Conservation (phyloP, 2,329 filamentous ascomycete genomes). For the Aspergillus pseudoviridinutans region DNA sequence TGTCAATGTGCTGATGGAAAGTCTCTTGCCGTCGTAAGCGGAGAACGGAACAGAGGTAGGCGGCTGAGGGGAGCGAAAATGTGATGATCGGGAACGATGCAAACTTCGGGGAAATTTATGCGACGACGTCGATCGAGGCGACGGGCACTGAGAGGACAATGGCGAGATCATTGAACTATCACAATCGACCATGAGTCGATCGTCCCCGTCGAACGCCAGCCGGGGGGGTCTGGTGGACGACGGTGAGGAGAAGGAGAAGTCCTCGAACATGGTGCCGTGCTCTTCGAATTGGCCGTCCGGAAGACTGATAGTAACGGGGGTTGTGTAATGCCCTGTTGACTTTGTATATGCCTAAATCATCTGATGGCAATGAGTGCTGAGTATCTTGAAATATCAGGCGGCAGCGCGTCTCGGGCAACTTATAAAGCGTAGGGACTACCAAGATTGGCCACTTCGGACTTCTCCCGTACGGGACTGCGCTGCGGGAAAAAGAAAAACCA, state of each 20-base stretch:
- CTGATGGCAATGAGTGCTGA: neutral
- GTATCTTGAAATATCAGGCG: neutral
- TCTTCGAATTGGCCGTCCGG: neutral
- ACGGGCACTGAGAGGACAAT: slow-evolving; percentile 40
- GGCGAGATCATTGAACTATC: slow-evolving; percentile 38
- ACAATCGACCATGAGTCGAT: slow-evolving; percentile 33
- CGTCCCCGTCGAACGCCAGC: slow-evolving; percentile 28
- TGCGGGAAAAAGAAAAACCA: slow-evolving; percentile 1
- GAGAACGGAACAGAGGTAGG: slow-evolving; percentile 43
- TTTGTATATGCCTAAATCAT: neutral
- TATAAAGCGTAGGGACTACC: neutral
- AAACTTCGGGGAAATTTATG: slow-evolving; percentile 27
- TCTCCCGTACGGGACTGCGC: neutral
- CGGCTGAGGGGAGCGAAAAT: slow-evolving; percentile 33
- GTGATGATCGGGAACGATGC: slow-evolving; percentile 30
- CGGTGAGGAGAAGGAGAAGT: slow-evolving; percentile 40
- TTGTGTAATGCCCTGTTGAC: neutral
- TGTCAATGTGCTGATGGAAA: slow-evolving; percentile 39
- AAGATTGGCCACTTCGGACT: neutral
- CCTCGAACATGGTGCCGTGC: slow-evolving; percentile 35
- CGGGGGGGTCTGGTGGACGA: slow-evolving; percentile 28
- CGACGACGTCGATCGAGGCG: slow-evolving; percentile 30
- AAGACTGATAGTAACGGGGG: neutral
- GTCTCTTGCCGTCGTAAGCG: slow-evolving; percentile 36
- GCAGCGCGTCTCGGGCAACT: neutral